A percentile compares a stretch with the other conserved stretches of the same genome.
Conservation (phyloP, 2,329 filamentous ascomycete species). For the Fusarium sublunatum region DNA sequence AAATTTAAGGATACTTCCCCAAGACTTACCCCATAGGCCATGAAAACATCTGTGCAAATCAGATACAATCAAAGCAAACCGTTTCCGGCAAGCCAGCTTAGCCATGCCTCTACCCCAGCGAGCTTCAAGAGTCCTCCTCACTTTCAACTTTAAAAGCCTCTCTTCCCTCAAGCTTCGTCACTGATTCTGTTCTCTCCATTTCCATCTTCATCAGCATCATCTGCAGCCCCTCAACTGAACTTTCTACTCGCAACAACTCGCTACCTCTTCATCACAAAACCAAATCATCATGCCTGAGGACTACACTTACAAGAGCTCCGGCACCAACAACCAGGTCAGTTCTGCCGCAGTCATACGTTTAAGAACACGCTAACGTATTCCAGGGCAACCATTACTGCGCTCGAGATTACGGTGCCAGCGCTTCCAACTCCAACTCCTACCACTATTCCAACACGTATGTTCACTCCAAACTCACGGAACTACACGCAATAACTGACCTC, state of each 20-base stretch:
- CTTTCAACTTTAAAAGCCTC: constrained; percentile 7
- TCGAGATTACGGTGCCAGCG: constrained; percentile 70
- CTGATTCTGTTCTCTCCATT: neutral
- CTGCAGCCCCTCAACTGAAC: neutral
- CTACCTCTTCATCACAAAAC: neutral
- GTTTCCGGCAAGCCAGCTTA: neutral
- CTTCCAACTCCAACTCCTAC: constrained; percentile 68
- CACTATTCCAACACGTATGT: constrained; percentile 74
- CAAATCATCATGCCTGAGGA: constrained; percentile 32
- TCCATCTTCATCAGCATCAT: no score
- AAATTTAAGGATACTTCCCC: no score
- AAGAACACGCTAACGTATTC: neutral
- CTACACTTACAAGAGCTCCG: constrained; percentile 61
- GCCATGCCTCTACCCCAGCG: no score
- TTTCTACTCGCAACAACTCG: neutral
- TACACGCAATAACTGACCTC: neutral
- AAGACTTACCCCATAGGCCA: no score
- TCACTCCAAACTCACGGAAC: neutral
- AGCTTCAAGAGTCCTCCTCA: neutral
- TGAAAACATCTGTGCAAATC: neutral
- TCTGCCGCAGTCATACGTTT: neutral
- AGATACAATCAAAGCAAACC: constrained; percentile 10
- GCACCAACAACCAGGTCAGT: constrained; percentile 71
- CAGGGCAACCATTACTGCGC: constrained; percentile 76
- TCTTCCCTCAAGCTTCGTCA: neutral